Percentiles rank a stretch among this genome's conserved stretches.
Conservation (phyloP, 345 rosid species). For the Populus tremula region DNA sequence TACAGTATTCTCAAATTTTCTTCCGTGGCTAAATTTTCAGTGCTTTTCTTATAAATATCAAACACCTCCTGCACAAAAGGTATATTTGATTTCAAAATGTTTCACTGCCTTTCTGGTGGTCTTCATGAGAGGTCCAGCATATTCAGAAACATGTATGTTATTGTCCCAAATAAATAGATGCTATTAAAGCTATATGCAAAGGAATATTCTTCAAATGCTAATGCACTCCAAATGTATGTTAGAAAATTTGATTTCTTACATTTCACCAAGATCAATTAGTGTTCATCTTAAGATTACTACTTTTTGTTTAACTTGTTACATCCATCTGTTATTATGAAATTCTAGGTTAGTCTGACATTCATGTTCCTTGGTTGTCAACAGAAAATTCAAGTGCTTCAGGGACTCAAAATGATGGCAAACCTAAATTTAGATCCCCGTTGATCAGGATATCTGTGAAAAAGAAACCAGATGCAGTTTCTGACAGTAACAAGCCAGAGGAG, state of each 20-base stretch:
- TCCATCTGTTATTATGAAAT: not conserved
- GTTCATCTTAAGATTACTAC: not conserved
- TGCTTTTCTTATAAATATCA: not conserved
- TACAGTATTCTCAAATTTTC: not conserved
- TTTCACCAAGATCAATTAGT: not conserved
- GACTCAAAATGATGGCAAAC: slow-evolving; percentile 25
- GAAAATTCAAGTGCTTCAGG: slow-evolving; percentile 27
- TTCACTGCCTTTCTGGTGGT: not conserved
- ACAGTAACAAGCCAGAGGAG: slow-evolving; percentile 10
- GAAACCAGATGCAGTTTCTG: slow-evolving; percentile 38
- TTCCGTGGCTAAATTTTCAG: not conserved
- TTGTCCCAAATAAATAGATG: not conserved
- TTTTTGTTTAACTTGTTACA: not conserved
- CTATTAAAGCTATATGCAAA: not conserved
- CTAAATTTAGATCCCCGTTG: slow-evolving; percentile 26
- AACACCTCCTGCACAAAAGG: not conserved
- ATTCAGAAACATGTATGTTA: not conserved
- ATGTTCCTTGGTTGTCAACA: slow-evolving; percentile 7
- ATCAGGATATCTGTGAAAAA: slow-evolving; percentile 48
- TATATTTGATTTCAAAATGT: too few species aligned
- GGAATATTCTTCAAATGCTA: not conserved
- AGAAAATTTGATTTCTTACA: not conserved
- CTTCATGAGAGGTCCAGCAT: not conserved
- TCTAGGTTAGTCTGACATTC: not conserved
- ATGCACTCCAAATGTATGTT: not conserved